Evolutionary conservation across 2,329 filamentous ascomycete genomes (phyloP), one percentile per base, ranked within the genome.

Genomic region (Penicillium sp.): DNA sequence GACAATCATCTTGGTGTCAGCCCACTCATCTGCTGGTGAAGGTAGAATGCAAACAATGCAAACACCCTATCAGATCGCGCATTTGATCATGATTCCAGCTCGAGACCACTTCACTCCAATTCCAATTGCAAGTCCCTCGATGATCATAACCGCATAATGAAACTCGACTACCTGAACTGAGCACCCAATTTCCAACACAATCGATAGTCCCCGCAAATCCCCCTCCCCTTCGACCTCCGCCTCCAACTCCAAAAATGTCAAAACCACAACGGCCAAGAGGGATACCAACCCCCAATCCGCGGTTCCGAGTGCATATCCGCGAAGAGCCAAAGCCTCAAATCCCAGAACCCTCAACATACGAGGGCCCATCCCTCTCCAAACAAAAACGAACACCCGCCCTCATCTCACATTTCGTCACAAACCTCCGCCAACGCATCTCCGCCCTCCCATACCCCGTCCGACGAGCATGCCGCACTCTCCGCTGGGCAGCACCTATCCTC

Each of bases 401-500:
- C 25, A 36, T 65, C 53, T 58, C 65, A 33, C 57, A 59, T 25
- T 50, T 70, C 60, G 60, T 69, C 57, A 61, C 65, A 29, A 57
- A 53, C 60, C 55, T 75, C 50, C 67, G 68, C 58, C 55, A 60
- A 33, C 64, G 67, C 63, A 70, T 66, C 57, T 57, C 68, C 27
- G 27, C 64, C 27, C 65, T 72, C 55, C 72, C 73, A 6, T 21
- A 47, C 15, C 65, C 70, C 8, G 41, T 69, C 27, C 68, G 68
- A 50, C 57, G 55, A 19, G 66, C 66, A 38, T 57, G 67, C 34
- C 68, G 71, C 44, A 55, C 64, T 31, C 56, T 72, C 34, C 66
- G 69, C 40, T 50, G 70, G 50, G 49, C 72, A n/a, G 68, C 65
- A 2, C 70, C 75, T 10, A 53, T 74, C 16, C 50, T 74, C 16